Percentiles rank a stretch among this genome's conserved stretches.
Evolutionary conservation across 2,329 filamentous ascomycete species (phyloP).

Genomic region (Trichoderma sp.): DNA sequence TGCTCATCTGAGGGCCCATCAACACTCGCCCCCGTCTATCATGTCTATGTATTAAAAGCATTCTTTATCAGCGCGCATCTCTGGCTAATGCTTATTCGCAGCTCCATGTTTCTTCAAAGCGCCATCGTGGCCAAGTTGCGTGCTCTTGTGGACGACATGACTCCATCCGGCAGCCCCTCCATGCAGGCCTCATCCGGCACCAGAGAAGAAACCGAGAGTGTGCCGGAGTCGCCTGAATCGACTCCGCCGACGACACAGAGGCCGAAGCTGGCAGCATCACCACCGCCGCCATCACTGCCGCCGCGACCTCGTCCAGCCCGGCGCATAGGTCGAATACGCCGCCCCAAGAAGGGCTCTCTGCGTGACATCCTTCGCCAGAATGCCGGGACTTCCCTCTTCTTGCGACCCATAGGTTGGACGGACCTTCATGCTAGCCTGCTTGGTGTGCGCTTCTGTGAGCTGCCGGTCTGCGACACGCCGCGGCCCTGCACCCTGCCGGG

Average conservation of each 20-base stretch:
- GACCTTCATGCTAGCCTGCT: constrained; percentile 50
- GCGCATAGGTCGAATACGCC: constrained; percentile 30
- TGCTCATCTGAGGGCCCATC: constrained; percentile 33
- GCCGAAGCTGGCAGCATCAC: constrained; percentile 19
- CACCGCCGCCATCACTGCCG: constrained; percentile 19
- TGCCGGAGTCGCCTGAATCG: constrained; percentile 19
- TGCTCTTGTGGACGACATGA: constrained; percentile 28
- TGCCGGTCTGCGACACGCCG: constrained; percentile 42
- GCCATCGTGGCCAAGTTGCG: constrained; percentile 32
- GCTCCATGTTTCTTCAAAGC: constrained; percentile 27
- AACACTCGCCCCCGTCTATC: neutral
- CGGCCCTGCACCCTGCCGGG: constrained; percentile 35
- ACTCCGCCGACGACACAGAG: constrained; percentile 29
- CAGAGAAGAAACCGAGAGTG: neutral
- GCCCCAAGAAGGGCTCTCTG: constrained; percentile 48
- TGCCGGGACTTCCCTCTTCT: constrained; percentile 46
- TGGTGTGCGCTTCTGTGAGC: constrained; percentile 44
- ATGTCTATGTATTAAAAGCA: neutral
- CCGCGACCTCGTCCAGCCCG: constrained; percentile 15
- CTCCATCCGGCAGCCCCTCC: constrained; percentile 18
- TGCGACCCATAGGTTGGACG: constrained; percentile 55
- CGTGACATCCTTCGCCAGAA: constrained; percentile 52
- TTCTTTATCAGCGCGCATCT: neutral
- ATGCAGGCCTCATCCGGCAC: neutral
- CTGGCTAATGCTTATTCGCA: neutral